Conservation (phyloP, 371 early-diverging fungal species). For the Mortierella sp. region DNA sequence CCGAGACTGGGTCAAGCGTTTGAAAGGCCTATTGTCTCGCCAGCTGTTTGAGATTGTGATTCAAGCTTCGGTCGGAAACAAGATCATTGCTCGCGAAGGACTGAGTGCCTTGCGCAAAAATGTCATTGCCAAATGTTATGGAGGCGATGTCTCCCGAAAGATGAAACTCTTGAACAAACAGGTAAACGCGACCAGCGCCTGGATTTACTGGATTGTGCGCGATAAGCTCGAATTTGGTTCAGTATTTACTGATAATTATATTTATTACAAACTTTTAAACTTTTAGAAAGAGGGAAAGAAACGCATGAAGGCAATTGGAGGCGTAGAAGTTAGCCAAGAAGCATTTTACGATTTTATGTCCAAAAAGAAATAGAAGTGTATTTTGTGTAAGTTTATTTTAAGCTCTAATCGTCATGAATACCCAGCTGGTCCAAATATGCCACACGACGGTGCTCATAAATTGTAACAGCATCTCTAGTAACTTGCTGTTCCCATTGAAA, state of each 20-base stretch:
- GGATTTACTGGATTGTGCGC: too few relatives aligned
- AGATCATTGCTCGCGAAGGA: conserved; percentile 91
- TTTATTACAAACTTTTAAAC: background rate
- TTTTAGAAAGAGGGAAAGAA: conserved; percentile 87
- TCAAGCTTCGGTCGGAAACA: conserved; percentile 87
- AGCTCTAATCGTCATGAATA: conserved; percentile 39
- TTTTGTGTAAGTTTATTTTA: background rate
- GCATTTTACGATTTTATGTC: conserved; percentile 81
- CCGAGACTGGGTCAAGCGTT: conserved; percentile 82
- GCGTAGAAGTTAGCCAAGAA: conserved; percentile 79
- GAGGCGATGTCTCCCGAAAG: conserved; percentile 93
- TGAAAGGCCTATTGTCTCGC: conserved; percentile 79
- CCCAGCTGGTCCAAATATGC: conserved; percentile 53
- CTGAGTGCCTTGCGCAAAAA: conserved; percentile 89
- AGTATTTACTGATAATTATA: too few relatives aligned
- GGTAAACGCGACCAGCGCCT: conserved; percentile 6
- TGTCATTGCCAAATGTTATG: conserved; percentile 96
- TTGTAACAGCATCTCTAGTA: conserved; percentile 48
- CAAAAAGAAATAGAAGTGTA: conserved; percentile 30
- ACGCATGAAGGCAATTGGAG: conserved; percentile 82
- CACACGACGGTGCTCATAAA: conserved; percentile 53
- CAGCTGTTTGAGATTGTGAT: conserved; percentile 95
- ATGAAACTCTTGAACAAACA: conserved; percentile 93
- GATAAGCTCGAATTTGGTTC: too few relatives aligned
- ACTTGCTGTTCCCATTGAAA: conserved; percentile 38